Evolutionary conservation across 129 eudicot genomes (phyloP).

Genomic region (Centaurea solstitialis): DNA sequence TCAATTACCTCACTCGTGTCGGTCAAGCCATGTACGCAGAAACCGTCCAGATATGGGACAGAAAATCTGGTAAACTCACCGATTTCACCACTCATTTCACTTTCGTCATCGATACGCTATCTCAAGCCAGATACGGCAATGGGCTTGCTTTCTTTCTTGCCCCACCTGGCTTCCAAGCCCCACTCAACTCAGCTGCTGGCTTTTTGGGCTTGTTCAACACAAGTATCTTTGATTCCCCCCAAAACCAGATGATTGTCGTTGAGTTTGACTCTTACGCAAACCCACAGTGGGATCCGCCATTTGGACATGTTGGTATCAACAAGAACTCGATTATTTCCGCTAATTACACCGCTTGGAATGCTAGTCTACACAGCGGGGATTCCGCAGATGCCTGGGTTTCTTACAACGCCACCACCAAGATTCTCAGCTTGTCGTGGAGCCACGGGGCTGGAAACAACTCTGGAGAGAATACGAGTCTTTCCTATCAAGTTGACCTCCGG

Average conservation of each 20-base stretch:
- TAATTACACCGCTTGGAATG: conserved; percentile 23
- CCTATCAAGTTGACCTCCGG: conserved; percentile 17
- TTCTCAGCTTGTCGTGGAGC: conserved; percentile 18
- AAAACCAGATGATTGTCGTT: conserved; percentile 22
- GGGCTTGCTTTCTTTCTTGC: conserved; percentile 38
- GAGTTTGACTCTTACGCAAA: conserved; percentile 42
- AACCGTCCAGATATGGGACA: conserved; percentile 26
- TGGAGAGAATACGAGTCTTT: neutral
- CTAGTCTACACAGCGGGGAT: conserved; percentile 32
- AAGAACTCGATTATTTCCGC: conserved; percentile 15
- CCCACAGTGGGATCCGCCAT: conserved; percentile 32
- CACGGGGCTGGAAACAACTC: neutral
- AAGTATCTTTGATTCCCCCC: neutral
- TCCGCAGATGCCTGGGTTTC: conserved; percentile 21
- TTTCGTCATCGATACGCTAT: conserved; percentile 17
- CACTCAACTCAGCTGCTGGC: conserved; percentile 1
- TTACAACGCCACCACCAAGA: conserved; percentile 22
- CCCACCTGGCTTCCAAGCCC: conserved; percentile 13
- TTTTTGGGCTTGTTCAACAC: conserved; percentile 22
- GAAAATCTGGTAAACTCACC: conserved; percentile 10
- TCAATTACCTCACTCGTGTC: conserved; percentile 29
- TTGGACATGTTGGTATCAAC: conserved; percentile 40
- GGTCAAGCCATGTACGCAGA: conserved; percentile 39
- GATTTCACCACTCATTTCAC: conserved; percentile 29
- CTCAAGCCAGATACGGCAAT: neutral